Evolutionary conservation across 805 yeast species (phyloP), one percentile per base, ranked within the genome.

Genomic region (Wickerhamiella siamensis): DNA sequence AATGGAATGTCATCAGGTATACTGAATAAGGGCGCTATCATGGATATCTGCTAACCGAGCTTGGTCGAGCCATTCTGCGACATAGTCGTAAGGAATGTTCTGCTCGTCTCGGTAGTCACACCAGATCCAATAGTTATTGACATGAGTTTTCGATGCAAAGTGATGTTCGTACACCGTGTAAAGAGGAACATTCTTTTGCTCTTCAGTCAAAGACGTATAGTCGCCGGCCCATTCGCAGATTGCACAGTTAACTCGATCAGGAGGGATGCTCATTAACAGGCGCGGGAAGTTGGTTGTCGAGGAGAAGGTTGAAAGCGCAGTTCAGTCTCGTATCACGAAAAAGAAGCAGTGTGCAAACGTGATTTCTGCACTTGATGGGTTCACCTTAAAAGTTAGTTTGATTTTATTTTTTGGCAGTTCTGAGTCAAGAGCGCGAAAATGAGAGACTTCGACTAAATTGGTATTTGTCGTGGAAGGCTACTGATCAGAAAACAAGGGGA

Each of bases 171-270:
- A 44, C 1, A 31, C 34, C 21, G 38, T 22, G 14, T 18, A 22
- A 35, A 35, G 24, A 3, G 38, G 19, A 10, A 5, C 29, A 26
- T n/a, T 32, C 29, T 41, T 36, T 22, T 29, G 40, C 42, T 18
- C 6, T 14, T 24, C 10, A 12, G 29, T 8, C 15, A 10, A 20
- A 5, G 39, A 19, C 6, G 17, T 39, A 27, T 31, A 46, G 42
- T 51, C 51, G 33, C 53, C 57, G 20, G 52, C 51, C 56, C 58
- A 53, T 35, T 49, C 54, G 46, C 58, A 53, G 31, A 54, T 51
- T 16, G 54, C 52, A 31, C 57, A 54, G 14, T 39, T 21, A 15
- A 39, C 19, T 4, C 21, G 29, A 12, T 24, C 29, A 24, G 31
- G 31, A 14, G 31, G 20, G 21, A 4, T 8, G 19, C n/a, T 36